Base-by-base conservation (phyloP, 176 grass and related monocot species). In the Aegilops bicornis region DNA sequence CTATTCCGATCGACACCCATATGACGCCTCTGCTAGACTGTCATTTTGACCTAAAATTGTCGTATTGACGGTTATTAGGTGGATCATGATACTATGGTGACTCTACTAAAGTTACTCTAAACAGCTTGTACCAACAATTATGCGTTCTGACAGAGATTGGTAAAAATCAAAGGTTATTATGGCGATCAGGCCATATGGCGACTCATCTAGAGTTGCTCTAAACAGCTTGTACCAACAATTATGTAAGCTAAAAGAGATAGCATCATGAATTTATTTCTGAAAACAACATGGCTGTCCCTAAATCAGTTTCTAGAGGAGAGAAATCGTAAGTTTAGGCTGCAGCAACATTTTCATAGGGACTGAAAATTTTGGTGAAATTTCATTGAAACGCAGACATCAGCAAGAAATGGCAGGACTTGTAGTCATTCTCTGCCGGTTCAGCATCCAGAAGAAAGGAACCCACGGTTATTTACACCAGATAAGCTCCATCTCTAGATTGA, bases 391-490 rank as follows among this genome's bases (percentile, higher is more conserved):
- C 5, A 40, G 22, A 88, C 69, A 63, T 33, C 69, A 81, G 63
- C 52, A 62, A 77, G 69, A 5, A 60, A 61, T 62, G 76, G 45
- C 25, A 14, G 31, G 13, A 40, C 52, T 8, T 19, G 60, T 54
- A 80, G 62, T 40, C 63, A 54, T 77, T 54, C 16, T 54, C 50
- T 54, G 40, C 58, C 30, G 1, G 76, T 61, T 71, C 23, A 32
- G 50, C 59, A 76, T 80, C 15, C 52, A 74, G 66, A 40, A 70
- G 19, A 12, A 58, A 83, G 5, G 14, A 47, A 10, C 62, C 29
- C 15, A 52, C 16, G 1, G 16, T 36, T 83, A 90, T 83, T 8
- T 56, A 86, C 65, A 83, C 14, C 39, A 48, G 64, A 61, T 76
- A 84, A 48, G 73, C 52, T 85, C 39, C 35, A 39, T 48, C 9